Evolutionary conservation across 768 basidiomycete species (phyloP).

Genomic region (Gymnopilus junonius): DNA sequence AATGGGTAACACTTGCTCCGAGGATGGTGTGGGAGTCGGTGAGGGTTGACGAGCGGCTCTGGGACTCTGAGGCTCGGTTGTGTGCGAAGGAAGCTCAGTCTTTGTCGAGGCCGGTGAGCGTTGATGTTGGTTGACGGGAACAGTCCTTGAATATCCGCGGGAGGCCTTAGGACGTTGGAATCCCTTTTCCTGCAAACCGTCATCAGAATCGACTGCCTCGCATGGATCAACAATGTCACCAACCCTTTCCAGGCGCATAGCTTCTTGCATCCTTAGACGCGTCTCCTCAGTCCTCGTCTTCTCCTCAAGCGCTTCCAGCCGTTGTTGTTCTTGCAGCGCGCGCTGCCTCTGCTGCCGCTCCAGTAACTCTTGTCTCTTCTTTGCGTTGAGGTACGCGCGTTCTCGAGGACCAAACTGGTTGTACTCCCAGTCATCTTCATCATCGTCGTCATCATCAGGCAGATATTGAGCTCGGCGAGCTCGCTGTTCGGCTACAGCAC

Average conservation of each 20-base stretch:
- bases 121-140: not conserved
- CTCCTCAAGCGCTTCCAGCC: constrained; percentile 18
- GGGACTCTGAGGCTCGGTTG: not conserved
- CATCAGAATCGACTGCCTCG: constrained; percentile 4
- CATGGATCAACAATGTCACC: not conserved
- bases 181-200: not conserved
- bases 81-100: not conserved
- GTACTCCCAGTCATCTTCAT: constrained; percentile 34
- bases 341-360: constrained; percentile 29
- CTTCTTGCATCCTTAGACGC: constrained; percentile 16
- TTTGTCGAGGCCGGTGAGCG: not conserved
- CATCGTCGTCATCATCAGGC: constrained; percentile 41
- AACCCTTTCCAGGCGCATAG: constrained; percentile 21
- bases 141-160: not conserved
- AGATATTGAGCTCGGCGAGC: constrained; percentile 43
- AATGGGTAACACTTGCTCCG: constrained; percentile 12
- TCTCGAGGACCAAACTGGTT: constrained; percentile 33
- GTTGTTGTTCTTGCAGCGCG: constrained; percentile 17
- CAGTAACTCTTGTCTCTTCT: constrained; percentile 29
- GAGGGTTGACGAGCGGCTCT: no score
- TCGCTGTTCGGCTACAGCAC: constrained; percentile 37
- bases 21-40: not conserved
- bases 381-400: constrained; percentile 36
- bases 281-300: constrained; percentile 22
- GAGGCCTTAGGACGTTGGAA: not conserved